Evolutionary conservation across 208 protist genomes (phyloP).

Genomic region (Crithidia acanthocephali): DNA sequence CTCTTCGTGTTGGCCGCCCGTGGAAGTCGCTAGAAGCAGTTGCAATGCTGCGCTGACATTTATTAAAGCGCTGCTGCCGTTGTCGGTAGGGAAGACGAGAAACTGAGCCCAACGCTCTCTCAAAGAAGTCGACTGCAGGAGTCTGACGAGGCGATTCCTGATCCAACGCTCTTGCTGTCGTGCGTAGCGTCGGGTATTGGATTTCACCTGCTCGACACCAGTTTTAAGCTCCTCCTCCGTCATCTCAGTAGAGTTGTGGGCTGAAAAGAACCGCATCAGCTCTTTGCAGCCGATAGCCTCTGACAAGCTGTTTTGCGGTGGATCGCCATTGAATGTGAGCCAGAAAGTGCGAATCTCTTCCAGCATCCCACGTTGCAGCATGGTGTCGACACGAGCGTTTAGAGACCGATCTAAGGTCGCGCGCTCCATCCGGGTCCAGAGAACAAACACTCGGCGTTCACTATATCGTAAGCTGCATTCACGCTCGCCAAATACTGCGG

Average conservation of each 20-base stretch:
- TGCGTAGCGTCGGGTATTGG: constrained; percentile 80
- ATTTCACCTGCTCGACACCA: constrained; percentile 64
- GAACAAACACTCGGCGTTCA: constrained; percentile 46
- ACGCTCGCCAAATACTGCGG: constrained; percentile 41
- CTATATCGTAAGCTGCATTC: constrained; percentile 48
- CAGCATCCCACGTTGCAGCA: constrained; percentile 77
- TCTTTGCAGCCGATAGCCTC: constrained; percentile 88
- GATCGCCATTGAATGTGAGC: constrained; percentile 3
- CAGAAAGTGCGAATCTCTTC: constrained; percentile 57
- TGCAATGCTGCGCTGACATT: constrained; percentile 1
- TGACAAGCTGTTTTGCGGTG: constrained; percentile 32
- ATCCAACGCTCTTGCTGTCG: constrained; percentile 83
- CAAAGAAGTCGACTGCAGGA: constrained; percentile 34
- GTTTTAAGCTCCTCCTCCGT: constrained; percentile 11
- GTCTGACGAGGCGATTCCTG: constrained; percentile 66
- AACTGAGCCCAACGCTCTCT: constrained; percentile 24
- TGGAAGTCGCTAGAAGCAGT: background rate
- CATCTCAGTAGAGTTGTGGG: background rate
- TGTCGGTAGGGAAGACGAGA: constrained; percentile 10
- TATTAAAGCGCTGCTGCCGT: background rate
- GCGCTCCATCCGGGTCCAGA: constrained; percentile 62
- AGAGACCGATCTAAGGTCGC: constrained; percentile 49
- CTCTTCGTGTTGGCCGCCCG: background rate
- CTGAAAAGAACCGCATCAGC: constrained; percentile 36
- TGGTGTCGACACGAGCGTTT: constrained; percentile 75